phyloP scores from a whole-genome alignment of 768 basidiomycete species.

The Kwoniella sp. region DNA sequence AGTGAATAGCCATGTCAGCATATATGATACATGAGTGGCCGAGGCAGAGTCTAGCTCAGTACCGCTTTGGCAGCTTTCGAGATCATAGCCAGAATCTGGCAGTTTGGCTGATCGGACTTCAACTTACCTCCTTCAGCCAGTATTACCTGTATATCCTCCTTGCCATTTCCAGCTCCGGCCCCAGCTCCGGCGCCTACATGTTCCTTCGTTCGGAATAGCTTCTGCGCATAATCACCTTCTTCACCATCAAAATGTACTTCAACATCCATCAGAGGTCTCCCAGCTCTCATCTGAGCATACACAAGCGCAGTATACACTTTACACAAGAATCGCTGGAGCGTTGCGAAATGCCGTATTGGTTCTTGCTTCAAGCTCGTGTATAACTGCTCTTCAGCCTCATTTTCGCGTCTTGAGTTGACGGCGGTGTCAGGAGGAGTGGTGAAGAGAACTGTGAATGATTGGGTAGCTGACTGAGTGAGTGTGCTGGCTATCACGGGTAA shows the following conservation, averaged over 20 bases:
- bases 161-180: too few species aligned
- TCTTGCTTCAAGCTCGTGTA: conserved; percentile 22
- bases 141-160: conserved; percentile 30
- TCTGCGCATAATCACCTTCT: conserved; percentile 55
- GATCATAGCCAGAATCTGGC: too few species aligned
- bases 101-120: too few species aligned
- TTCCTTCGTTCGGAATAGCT: conserved; percentile 43
- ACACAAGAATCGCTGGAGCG: conserved; percentile 74
- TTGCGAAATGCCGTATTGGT: conserved; percentile 61
- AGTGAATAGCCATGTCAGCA: too few species aligned
- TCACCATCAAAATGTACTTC: conserved; percentile 71
- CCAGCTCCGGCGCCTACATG: too few species aligned
- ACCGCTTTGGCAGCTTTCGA: too few species aligned
- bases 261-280: conserved; percentile 72
- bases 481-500: conserved; percentile 26
- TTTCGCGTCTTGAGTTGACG: background rate
- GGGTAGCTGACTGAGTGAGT: conserved; percentile 8
- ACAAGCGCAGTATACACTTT: conserved; percentile 72
- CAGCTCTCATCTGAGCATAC: conserved; percentile 69
- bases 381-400: conserved; percentile 21
- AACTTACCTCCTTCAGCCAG: conserved; percentile 2
- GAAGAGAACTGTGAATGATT: conserved; percentile 26
- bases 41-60: too few species aligned
- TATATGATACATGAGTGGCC: too few species aligned
- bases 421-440: conserved; percentile 2